phyloP scores from a whole-genome alignment of 2,329 filamentous ascomycete genomes.

The Diplocarpon rosae region DNA sequence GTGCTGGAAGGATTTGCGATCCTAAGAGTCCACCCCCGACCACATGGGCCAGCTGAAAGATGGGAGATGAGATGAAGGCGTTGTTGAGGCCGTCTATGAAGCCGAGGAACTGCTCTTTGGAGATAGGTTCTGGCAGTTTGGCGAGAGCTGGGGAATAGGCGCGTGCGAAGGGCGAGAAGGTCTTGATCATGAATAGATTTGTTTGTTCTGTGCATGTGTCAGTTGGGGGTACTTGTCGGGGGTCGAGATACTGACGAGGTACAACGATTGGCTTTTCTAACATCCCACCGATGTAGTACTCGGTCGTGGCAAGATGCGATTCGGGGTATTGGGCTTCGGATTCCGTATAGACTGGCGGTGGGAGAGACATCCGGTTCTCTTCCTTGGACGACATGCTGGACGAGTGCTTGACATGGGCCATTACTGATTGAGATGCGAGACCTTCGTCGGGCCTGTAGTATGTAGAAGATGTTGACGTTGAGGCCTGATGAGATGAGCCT shows the following conservation, averaged over 20 bases:
- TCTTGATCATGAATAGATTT: conserved; percentile 15
- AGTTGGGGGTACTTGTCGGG: not conserved
- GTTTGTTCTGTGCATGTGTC: conserved; percentile 9
- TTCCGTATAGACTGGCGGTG: too few relatives aligned
- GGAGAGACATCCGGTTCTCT: too few relatives aligned
- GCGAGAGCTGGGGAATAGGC: conserved; percentile 8
- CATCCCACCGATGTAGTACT: not conserved
- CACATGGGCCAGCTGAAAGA: conserved; percentile 19
- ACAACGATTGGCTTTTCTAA: conserved; percentile 9
- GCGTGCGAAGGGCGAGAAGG: conserved; percentile 15
- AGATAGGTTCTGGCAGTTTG: conserved; percentile 6
- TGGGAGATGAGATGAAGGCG: conserved; percentile 21
- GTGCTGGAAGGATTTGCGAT: conserved; percentile 16
- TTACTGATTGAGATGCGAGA: not conserved
- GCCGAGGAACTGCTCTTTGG: conserved; percentile 16
- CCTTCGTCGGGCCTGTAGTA: too few relatives aligned
- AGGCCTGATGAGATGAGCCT: too few relatives aligned
- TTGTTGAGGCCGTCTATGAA: conserved; percentile 25
- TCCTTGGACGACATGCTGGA: too few relatives aligned
- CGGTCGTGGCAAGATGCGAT: too few relatives aligned
- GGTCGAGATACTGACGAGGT: conserved; percentile 8
- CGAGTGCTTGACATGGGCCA: too few relatives aligned
- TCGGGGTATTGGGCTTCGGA: too few relatives aligned
- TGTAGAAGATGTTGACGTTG: too few relatives aligned
- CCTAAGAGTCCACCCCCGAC: conserved; percentile 17